phyloP scores from a whole-genome alignment of 148 eudicot genomes.

The Tetragonia tetragonoides region DNA sequence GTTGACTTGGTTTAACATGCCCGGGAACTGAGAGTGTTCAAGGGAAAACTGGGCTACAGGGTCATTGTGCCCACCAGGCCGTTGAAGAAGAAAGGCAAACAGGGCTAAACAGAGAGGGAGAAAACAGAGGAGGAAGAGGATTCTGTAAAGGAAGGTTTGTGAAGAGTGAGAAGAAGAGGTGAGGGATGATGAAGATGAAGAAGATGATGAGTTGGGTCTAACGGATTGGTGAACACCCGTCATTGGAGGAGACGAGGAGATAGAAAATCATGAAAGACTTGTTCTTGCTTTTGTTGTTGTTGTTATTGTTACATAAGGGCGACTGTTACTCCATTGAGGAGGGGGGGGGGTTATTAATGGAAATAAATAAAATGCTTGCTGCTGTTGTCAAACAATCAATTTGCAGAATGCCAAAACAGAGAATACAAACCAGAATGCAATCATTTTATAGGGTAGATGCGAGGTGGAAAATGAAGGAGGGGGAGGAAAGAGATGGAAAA shows the following conservation, averaged over 20 bases:
- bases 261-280: not conserved
- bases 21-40: slow-evolving; percentile 36
- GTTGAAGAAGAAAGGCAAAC: slow-evolving; percentile 60
- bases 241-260: slow-evolving; percentile 29
- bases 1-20: slow-evolving; percentile 24
- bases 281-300: not conserved
- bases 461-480: no score
- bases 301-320: not conserved
- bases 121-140: slow-evolving; percentile 44
- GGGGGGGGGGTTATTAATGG: not conserved
- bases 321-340: slow-evolving; percentile 8
- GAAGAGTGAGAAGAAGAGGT: slow-evolving; percentile 16
- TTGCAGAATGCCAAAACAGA: no score
- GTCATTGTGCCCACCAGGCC: slow-evolving; percentile 44
- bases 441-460: no score
- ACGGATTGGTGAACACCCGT: slow-evolving; percentile 46
- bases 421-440: no score
- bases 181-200: slow-evolving; percentile 19
- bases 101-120: slow-evolving; percentile 45
- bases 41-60: slow-evolving; percentile 34
- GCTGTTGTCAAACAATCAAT: no score
- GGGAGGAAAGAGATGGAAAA: no score
- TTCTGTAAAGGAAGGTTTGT: slow-evolving; percentile 29
- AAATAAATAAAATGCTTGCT: no score
- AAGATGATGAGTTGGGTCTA: slow-evolving; percentile 40